Base-by-base conservation (phyloP, 2,329 filamentous ascomycete genomes). In the Westerdykella aurantiaca region DNA sequence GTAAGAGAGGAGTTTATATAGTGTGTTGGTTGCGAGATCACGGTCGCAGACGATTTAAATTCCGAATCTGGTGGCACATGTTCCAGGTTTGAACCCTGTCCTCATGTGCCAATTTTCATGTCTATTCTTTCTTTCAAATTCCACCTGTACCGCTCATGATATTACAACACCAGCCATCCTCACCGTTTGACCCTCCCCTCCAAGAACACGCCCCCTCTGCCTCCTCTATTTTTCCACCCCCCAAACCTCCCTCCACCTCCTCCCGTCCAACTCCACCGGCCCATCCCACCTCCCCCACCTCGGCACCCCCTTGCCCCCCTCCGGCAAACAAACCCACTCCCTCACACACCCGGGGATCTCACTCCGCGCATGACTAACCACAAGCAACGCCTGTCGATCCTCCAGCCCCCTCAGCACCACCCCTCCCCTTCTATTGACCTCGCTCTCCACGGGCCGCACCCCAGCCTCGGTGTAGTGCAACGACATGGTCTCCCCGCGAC, bases 281-380 rank as follows among this genome's bases (percentile, higher is more conserved):
- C 80, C 80, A 38, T 78, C 70, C 17, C 88, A 70, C 31, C 72
- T 72, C 1, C 86, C 86, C 57, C 83, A 82, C 42, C 84, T 74
- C 9, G 85, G 81, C 13, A 76, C 68, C 1, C 78, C 78, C 1
- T 80, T 80, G 42, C 83, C 85, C 3, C 83, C 76, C 66, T 90
- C 85, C 1, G 91, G 89, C 23, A 96, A 72, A 63, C 87, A 90
- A 40, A 97, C 74, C 85, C 86, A 97, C 61, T 94, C 82, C 38
- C 88, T 72, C 18, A 96, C 79, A 52, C 83, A 84, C 39, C 84
- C 82, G 0, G 93, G 93, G 9, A 97, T 86, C 67, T 98, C 93
- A 57, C 95, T 89, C 49, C 82, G 83, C 48, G 91, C 77, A 69
- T 98, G 93, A 48, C 88, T 93, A 47, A 97, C 91, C 51, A 90